Evolutionary conservation across 1,284 basidiomycete species (phyloP).

Genomic region (Cutaneotrichosporon spelunceum): DNA sequence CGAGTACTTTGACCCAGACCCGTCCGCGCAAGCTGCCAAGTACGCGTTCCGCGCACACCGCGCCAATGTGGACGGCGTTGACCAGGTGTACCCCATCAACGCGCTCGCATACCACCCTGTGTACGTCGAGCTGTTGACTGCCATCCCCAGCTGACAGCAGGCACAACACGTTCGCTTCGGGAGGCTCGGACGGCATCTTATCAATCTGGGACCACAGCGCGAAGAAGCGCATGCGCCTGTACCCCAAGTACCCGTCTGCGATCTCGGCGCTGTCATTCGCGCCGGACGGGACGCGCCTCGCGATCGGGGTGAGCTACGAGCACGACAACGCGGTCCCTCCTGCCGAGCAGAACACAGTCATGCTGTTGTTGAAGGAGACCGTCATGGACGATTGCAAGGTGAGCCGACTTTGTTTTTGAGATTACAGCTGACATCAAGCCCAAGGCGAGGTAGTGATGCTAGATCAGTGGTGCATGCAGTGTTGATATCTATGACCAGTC

Average conservation of each 20-base stretch:
- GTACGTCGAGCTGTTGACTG: constrained; percentile 53
- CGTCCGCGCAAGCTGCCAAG: constrained; percentile 76
- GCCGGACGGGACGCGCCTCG: constrained; percentile 73
- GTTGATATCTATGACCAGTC: constrained; percentile 27
- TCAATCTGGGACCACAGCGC: constrained; percentile 96
- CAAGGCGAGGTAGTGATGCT: constrained; percentile 13
- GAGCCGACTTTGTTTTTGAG: not conserved
- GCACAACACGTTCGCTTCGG: constrained; percentile 91
- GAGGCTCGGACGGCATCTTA: constrained; percentile 85
- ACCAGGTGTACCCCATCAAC: constrained; percentile 98
- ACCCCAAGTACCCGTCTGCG: constrained; percentile 70
- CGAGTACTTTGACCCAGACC: constrained; percentile 87
- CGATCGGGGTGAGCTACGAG: constrained; percentile 80
- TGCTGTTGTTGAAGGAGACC: constrained; percentile 48
- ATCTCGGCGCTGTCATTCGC: constrained; percentile 76
- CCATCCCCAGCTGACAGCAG: constrained; percentile 49
- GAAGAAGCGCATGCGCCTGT: constrained; percentile 90
- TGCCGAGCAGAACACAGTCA: constrained; percentile 42
- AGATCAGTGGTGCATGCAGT: constrained; percentile 15
- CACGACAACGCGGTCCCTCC: constrained; percentile 67
- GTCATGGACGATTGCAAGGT: constrained; percentile 53
- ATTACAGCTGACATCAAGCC: constrained; percentile 12
- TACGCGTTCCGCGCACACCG: constrained; percentile 99
- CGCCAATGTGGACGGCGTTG: constrained; percentile 82
- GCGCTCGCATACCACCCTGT: constrained; percentile 88